Conservation (phyloP, 2,329 filamentous ascomycete species). For the Leptographium radiaticola region DNA sequence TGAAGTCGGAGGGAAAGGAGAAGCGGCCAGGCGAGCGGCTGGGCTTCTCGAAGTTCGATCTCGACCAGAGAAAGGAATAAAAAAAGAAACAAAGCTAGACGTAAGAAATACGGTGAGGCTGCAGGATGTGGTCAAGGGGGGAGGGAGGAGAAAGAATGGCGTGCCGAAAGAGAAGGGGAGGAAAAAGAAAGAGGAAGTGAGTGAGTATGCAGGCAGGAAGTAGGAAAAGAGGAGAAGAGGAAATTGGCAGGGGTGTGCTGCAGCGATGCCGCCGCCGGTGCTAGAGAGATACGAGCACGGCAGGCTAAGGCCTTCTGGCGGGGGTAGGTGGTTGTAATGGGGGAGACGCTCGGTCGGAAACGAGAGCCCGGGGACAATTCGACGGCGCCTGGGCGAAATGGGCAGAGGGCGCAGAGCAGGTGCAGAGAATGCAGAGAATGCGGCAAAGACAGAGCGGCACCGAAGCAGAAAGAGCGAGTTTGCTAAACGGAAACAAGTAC, state of each 20-base stretch:
- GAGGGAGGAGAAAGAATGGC: neutral
- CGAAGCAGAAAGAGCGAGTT: neutral
- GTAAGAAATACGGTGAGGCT: constrained; percentile 6
- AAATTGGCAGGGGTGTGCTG: neutral
- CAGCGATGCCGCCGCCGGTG: neutral
- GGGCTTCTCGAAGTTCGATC: neutral
- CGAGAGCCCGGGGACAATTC: neutral
- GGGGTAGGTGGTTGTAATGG: neutral
- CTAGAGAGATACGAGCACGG: neutral
- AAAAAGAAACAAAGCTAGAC: neutral
- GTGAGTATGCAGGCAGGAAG: neutral
- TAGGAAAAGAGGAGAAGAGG: neutral
- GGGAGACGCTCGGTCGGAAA: neutral
- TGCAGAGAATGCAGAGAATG: neutral
- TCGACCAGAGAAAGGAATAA: neutral
- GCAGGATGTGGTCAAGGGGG: neutral
- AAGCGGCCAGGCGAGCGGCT: neutral
- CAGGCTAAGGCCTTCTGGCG: neutral
- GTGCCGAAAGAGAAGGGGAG: neutral
- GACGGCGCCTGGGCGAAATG: neutral
- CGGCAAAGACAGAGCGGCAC: too few species aligned
- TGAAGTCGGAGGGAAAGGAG: neutral
- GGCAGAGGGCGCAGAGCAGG: neutral
- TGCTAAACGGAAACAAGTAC: too few species aligned
- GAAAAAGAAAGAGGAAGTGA: neutral